Evolutionary conservation across 495 filamentous ascomycete genomes (phyloP).

Genomic region (Chaetomium tenue): DNA sequence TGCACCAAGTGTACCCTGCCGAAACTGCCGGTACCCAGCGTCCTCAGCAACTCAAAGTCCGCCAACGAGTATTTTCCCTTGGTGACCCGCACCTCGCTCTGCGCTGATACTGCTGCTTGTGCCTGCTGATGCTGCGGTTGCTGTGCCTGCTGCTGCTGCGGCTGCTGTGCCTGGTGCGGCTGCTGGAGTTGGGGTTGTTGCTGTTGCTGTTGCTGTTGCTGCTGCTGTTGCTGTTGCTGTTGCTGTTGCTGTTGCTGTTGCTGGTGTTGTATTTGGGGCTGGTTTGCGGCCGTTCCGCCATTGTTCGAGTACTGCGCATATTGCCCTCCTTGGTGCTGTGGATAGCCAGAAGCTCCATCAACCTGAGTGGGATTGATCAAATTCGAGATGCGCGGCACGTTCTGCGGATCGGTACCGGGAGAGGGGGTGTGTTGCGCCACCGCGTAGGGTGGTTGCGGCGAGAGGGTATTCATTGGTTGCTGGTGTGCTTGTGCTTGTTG

Average conservation of each 20-base stretch:
- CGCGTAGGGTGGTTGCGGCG: constrained; percentile 35
- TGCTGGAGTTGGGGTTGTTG: constrained; percentile 30
- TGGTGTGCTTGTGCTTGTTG: constrained; percentile 27
- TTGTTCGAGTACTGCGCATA: constrained; percentile 21
- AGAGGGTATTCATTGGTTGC: constrained; percentile 40
- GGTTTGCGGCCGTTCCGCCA: constrained; percentile 31
- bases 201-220: constrained; percentile 26
- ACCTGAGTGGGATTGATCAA: constrained; percentile 64
- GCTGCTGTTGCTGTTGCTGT: constrained; percentile 27
- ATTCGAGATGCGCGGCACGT: constrained; percentile 66
- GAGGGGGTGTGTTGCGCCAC: constrained; percentile 35
- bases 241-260: constrained; percentile 26
- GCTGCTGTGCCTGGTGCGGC: constrained; percentile 21
- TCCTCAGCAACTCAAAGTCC: constrained; percentile 85
- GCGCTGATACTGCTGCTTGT: constrained; percentile 17
- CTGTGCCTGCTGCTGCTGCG: constrained; percentile 25
- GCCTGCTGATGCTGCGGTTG: constrained; percentile 26
- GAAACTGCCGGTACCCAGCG: constrained; percentile 94
- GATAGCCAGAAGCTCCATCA: constrained; percentile 44
- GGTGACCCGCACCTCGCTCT: constrained; percentile 60
- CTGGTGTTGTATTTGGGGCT: constrained; percentile 23
- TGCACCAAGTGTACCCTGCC: constrained; percentile 94
- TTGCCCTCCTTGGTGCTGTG: constrained; percentile 25
- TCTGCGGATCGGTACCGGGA: constrained; percentile 50
- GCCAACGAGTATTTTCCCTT: constrained; percentile 96